Evolutionary conservation across 140 eudicot species (phyloP).

Genomic region (Cichorium intybus): DNA sequence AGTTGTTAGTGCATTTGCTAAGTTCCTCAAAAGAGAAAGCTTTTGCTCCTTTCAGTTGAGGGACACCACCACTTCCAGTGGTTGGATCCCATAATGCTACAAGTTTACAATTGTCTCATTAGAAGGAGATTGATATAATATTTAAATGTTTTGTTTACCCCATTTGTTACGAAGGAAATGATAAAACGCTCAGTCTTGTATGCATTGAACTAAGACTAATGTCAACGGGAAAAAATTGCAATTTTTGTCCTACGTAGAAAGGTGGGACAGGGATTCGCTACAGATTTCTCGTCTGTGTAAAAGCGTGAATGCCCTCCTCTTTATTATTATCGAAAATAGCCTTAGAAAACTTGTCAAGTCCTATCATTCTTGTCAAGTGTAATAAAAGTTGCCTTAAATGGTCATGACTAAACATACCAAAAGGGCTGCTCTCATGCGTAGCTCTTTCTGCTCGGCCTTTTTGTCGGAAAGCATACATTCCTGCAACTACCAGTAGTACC

Average conservation of each 20-base stretch:
- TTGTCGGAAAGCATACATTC: constrained; percentile 60
- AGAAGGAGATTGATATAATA: too few relatives aligned
- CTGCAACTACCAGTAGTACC: constrained; percentile 48
- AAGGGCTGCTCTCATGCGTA: constrained; percentile 52
- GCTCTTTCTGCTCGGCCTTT: constrained; percentile 67
- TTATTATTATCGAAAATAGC: not conserved
- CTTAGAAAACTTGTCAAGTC: not conserved
- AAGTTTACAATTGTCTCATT: not conserved
- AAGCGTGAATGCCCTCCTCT: not conserved
- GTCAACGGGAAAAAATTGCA: not conserved
- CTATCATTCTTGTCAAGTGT: not conserved
- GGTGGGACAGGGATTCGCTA: not conserved
- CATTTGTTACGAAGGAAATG: too few relatives aligned
- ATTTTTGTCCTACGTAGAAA: not conserved
- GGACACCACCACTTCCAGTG: constrained; percentile 38
- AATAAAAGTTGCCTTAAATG: not conserved
- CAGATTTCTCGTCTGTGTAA: not conserved
- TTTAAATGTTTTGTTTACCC: too few relatives aligned
- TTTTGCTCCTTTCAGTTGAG: constrained; percentile 58
- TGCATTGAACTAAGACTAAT: not conserved
- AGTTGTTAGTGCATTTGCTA: constrained; percentile 49
- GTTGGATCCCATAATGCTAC: constrained; percentile 52
- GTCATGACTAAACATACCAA: constrained; percentile 40
- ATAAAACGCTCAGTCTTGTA: too few relatives aligned
- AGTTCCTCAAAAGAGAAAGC: constrained; percentile 56